Base-by-base conservation (phyloP, 73 alveolate species). In the Blepharisma stoltei region DNA sequence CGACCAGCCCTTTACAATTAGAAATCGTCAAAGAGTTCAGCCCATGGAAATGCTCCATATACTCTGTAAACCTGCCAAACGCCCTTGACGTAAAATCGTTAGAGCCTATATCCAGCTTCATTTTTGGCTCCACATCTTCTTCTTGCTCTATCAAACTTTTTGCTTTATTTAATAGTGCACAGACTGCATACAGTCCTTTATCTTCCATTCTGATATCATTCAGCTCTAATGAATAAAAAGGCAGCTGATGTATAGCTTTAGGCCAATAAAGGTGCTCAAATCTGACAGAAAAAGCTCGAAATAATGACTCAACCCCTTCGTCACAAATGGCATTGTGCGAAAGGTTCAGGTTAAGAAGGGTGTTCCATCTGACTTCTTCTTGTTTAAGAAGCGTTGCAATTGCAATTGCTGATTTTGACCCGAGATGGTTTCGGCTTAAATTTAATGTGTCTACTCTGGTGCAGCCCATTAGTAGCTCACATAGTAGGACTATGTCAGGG, bases 231-330 rank as follows among this genome's bases (percentile, higher is more conserved):
- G 49, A 20, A 9, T 20, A 60, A 60, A 60, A 18, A 14, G 73
- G 73, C 46, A 60, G 4, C 46, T 60, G 73, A 60, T 60, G 73
- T 0, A 60, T 14, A 1, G 18, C 18, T 18, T 60, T 60, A 8
- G 73, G 73, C 18, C 14, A 60, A 25, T 14, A 60, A 20, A 60
- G 46, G 18, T 60, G 73, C 46, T 60, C 73, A 38, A 60, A 60
- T 8, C 73, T n/a, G 23, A 60, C 73, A 60, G 49, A 8, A 60
- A 60, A 25, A 20, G 73, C 73, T 25, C 73, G 48, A 5, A 38
- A 14, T 14, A 60, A 9, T 9, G 45, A 8, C 23, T 60, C 73
- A 60, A 60, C 46, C 2, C 73, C 73, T 60, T 60, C 73, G 5
- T 60, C 73, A 18, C 48, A n/a, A 20, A 60, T 25, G 3, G 27